Evolutionary conservation across 768 basidiomycete genomes (phyloP).

Genomic region (Auricularia sp.): DNA sequence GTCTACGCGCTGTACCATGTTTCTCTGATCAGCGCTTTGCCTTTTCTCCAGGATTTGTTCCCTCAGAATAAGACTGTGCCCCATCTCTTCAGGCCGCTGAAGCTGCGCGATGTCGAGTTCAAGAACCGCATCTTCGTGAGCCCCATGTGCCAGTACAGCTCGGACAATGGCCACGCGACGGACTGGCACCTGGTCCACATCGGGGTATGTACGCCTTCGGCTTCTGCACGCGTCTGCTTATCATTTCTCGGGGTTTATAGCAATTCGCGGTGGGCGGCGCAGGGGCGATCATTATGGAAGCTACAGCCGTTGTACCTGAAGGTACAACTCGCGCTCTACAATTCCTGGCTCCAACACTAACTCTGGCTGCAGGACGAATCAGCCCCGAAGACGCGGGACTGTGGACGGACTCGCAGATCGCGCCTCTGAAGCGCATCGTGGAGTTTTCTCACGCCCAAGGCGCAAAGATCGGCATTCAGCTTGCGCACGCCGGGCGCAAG

Average conservation of each 20-base stretch:
- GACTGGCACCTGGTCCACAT: slow-evolving; percentile 80
- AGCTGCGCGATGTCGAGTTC: slow-evolving; percentile 50
- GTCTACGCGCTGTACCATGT: neutral
- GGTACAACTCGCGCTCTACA: slow-evolving; percentile 18
- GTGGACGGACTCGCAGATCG: slow-evolving; percentile 71
- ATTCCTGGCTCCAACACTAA: neutral
- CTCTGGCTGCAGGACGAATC: slow-evolving; percentile 49
- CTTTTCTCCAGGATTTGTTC: slow-evolving; percentile 24
- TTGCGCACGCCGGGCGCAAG: slow-evolving; percentile 68
- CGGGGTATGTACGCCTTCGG: slow-evolving; percentile 31
- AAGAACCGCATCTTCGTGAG: slow-evolving; percentile 69
- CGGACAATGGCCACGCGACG: slow-evolving; percentile 63
- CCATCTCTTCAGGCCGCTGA: slow-evolving; percentile 55
- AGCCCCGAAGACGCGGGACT: slow-evolving; percentile 68
- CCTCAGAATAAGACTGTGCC: slow-evolving; percentile 44
- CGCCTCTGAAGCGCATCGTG: slow-evolving; percentile 58
- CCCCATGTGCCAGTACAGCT: slow-evolving; percentile 79
- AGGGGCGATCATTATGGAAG: slow-evolving; percentile 64
- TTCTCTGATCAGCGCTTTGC: neutral
- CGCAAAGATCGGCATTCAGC: slow-evolving; percentile 66
- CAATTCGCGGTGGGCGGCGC: slow-evolving; percentile 62
- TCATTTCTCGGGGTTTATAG: slow-evolving; percentile 17
- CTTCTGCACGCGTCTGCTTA: neutral
- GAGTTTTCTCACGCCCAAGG: slow-evolving; percentile 65
- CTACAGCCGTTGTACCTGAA: slow-evolving; percentile 63